Base-by-base conservation (phyloP, 441 rosid species). In the Mallotus japonicus region DNA sequence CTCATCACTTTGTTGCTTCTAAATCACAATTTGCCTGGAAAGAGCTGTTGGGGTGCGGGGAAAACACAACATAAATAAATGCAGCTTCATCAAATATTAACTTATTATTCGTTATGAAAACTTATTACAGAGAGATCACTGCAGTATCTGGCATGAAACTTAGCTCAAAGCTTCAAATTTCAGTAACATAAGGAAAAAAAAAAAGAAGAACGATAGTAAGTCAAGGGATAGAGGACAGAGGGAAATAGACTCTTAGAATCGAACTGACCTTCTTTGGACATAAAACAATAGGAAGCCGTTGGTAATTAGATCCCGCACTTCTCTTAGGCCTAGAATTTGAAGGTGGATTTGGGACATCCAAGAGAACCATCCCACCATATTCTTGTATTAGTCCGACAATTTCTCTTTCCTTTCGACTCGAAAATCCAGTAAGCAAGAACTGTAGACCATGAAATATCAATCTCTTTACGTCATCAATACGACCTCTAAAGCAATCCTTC, bases 391-490 rank as follows among this genome's bases (percentile, higher is more conserved):
- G 70, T 67, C 73, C 73, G 58, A 79, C 80, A 58, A 85, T 81
- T 54, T 87, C 87, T 80, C 79, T 85, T 77, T 83, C 88, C 78
- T 84, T 85, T 69, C 20, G 56, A 34, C 70, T 74, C 8, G 95
- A 82, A 80, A 88, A 88, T 69, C 95, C 95, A 24, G 95, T 87
- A 24, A 90, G 80, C 76, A 90, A 66, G 83, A 90, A 88, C 67
- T 84, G 75, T 65, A 80, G 47, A 70, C 85, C 84, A 76, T 75
- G 82, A 76, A 90, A 87, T 69, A 88, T 76, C 56, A 70, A 78
- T 46, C 55, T 71, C 74, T 77, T 84, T 67, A 20, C 55, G 22
- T 77, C 71, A 64, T 77, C 78, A 5, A 22, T 67, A 44, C 47
- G 70, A 50, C 70, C 65, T 40, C 66, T 57, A 67, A 78, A 61